Base-by-base conservation (phyloP, 1,284 basidiomycete genomes). In the Ceratobasidium theobromae region DNA sequence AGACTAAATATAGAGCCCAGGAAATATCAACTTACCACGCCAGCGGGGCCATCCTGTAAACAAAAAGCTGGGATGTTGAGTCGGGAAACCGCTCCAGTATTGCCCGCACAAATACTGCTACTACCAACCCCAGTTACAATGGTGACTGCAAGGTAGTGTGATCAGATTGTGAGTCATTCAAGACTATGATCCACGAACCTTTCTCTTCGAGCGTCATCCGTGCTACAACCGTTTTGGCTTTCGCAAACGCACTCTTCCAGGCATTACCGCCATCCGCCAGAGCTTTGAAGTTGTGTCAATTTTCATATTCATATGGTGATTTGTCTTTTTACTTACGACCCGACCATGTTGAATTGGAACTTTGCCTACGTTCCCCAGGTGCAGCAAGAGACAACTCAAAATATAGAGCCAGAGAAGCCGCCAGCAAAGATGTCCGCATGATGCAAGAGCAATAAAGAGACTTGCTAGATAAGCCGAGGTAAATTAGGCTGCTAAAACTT, bases 61-160 rank as follows among this genome's bases (percentile, higher is more conserved):
- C 89, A 92, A n/a, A 91, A 75, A 11, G 86, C 86, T 1, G 86
- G 85, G 35, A 79, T 79, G 60, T 74, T 73, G 1, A 77, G 76
- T 2, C 76, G 70, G 5, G 75, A 72, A 4, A 79, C 75, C 35
- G 75, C 52, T 5, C 54, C 58, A 11, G 66, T 69, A 49, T 67
- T 69, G 23, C 68, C 68, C n/a, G 51, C 68, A 32, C 68, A 69
- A 11, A 75, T 74, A 1, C 76, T 51, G 40, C 38, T 18, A 3
- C 23, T 18, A 4, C 54, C 66, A 2, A 58, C 23, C 9, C 66
- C 55, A 21, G 66, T 67, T 8, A 54, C 60, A 23, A 67, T 16
- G 38, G 58, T 67, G 32, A 67, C 66, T 58, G 23, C 23, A 27
- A 25, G 14, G 1, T 6, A n/a, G 18, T 8, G 18, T 23, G 4